phyloP scores from a whole-genome alignment of 352 stramenopile species.

The Globisporangium cystogenes region DNA sequence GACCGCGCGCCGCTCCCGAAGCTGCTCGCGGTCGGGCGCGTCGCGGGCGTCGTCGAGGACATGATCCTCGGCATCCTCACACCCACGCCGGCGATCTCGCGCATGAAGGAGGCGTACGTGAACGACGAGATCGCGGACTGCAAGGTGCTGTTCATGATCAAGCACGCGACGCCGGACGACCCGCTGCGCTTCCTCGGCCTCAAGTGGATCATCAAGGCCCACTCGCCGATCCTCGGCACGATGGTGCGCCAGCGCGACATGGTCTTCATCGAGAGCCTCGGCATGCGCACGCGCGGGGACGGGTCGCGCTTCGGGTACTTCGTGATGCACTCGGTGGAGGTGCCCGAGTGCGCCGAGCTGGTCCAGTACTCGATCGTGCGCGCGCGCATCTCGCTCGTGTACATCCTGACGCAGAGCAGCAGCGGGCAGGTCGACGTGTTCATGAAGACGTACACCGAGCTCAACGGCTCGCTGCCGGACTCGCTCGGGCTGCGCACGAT shows the following conservation, averaged over 20 bases:
- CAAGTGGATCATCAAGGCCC: constrained; percentile 26
- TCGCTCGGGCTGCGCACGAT: too few relatives aligned
- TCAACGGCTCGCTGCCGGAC: too few relatives aligned
- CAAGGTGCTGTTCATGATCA: constrained; percentile 31
- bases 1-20: constrained; percentile 8
- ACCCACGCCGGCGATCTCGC: constrained; percentile 23
- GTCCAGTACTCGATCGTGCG: constrained; percentile 34
- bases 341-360: constrained; percentile 24
- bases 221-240: constrained; percentile 14
- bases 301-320: constrained; percentile 50
- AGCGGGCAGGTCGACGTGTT: too few relatives aligned
- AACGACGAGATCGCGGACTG: constrained; percentile 31
- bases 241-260: constrained; percentile 35
- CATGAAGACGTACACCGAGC: too few relatives aligned
- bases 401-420: too few relatives aligned
- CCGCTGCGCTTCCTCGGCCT: constrained; percentile 45
- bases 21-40: constrained; percentile 33
- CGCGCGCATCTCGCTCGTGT: constrained; percentile 27
- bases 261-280: constrained; percentile 52
- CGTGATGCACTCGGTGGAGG: constrained; percentile 57
- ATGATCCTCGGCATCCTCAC: constrained; percentile 38
- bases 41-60: constrained; percentile 43
- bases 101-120: constrained; percentile 30
- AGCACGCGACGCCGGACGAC: constrained; percentile 20
- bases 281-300: constrained; percentile 20